Percentiles rank a stretch among this genome's conserved stretches.
These are phyloP conservation scores for Melastoma candidum DNA, from an alignment of 441 rosid species.

Conservation along the genomic window DNA sequence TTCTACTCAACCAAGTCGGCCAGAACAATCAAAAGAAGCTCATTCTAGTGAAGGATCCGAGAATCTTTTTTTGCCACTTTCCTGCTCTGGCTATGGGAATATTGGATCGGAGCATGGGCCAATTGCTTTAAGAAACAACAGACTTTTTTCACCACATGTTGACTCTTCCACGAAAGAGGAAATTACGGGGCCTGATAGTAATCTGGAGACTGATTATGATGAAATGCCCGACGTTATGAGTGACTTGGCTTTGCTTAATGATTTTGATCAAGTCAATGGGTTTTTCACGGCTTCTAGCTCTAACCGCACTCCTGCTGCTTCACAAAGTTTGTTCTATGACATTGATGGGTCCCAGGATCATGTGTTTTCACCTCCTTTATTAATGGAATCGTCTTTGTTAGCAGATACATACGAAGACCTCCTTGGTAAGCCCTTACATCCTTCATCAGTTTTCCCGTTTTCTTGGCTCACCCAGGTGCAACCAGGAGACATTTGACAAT, in stretches of 20 bases:
- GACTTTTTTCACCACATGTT: constrained; percentile 38
- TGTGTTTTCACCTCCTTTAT: constrained; percentile 90
- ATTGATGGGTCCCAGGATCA: constrained; percentile 58
- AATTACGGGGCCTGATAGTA: constrained; percentile 33
- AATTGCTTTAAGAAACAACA: constrained; percentile 41
- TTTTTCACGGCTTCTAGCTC: constrained; percentile 58
- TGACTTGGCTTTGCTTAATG: constrained; percentile 58
- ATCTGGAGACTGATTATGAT: constrained; percentile 42
- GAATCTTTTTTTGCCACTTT: constrained; percentile 82
- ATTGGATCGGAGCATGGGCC: constrained; percentile 37
- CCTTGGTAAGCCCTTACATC: constrained; percentile 49
- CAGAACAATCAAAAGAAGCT: constrained; percentile 62
- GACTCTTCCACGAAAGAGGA: constrained; percentile 32
- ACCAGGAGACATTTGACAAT: neutral
- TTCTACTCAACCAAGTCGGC: constrained; percentile 47
- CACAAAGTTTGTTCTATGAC: constrained; percentile 51
- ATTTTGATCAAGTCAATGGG: constrained; percentile 64
- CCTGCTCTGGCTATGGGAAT: constrained; percentile 48
- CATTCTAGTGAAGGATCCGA: constrained; percentile 76
- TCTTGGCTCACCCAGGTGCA: no score
- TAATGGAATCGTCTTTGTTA: constrained; percentile 68
- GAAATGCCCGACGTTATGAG: constrained; percentile 49
- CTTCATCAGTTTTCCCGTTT: neutral
- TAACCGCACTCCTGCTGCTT: constrained; percentile 48
- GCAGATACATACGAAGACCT: constrained; percentile 84